Base-by-base conservation (phyloP, 495 filamentous ascomycete species). In the Trichoderma reesei region DNA sequence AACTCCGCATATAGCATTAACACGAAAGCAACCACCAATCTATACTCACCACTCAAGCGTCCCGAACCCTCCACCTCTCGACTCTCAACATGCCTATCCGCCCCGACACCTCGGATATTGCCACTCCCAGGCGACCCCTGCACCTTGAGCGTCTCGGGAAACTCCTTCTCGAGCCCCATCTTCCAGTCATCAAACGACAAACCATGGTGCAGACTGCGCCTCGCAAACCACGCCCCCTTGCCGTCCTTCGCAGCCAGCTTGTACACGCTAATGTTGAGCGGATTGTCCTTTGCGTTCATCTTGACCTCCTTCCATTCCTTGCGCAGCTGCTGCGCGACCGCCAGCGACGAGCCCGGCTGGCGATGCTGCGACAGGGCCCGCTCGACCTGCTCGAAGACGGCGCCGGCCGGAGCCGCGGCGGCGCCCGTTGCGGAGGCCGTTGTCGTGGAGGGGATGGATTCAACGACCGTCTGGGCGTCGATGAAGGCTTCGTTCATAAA, bases 251-350 rank as follows among this genome's bases (percentile, higher is more conserved):
- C 85, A 0, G 78, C 72, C 34, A 94, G 77, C 71, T 95, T 97
- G 75, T 91, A 96, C 13, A 97, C 83, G 31, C 79, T 76, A 18
- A 97, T 83, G 0, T 82, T 86, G 11, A 91, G 76, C 6, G 90
- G 91, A 68, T 94, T 96, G 7, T 93, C 88, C 66, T 81, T 85
- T 0, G 80, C 68, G 37, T 74, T 80, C 61, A 92, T 68, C 72
- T 91, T 95, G 67, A 91, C 74, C 10, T 90, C 88, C 68, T 94
- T 96, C 93, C 93, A 98, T 79, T 90, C 82, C 63, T 89, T 87
- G 61, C 86, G 87, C 9, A 96, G 71, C n/a, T 72, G 64, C 3
- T 54, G 61, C 3, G 73, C 69, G 20, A 60, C 16, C 20, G n/a
- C 44, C 38, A 46, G 42, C 10, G 63, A 14, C 8, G 62, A 41